Base-by-base conservation (phyloP, 495 filamentous ascomycete genomes). In the Aspergillus ostianus region DNA sequence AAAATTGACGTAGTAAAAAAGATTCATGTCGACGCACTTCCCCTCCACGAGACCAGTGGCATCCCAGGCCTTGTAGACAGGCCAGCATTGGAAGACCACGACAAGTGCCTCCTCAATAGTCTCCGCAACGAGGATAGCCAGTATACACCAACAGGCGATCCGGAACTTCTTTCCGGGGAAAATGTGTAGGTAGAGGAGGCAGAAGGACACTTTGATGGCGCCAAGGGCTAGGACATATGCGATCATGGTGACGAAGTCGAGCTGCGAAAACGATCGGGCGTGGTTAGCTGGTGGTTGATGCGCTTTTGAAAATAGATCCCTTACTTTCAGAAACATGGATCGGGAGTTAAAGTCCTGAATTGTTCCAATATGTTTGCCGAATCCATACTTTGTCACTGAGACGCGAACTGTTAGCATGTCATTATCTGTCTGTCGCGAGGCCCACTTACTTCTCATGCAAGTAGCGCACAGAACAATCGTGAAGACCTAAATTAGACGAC, bases 201-300 rank as follows among this genome's bases (percentile, higher is more conserved):
- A 65, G 47, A 68, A 68, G n/a, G 66, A 68, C 6, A 65, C 51
- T 27, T 68, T 68, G 52, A 68, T 65, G 19, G 65, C 50, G 13
- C 65, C 59, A 13, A 67, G 56, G 20, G 62, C 56, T 44, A 62
- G 47, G 45, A 67, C 52, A 36, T 67, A 67, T 32, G 62, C 45
- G 47, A 67, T 27, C 51, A 57, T 58, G n/a, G 65, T 58, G 36
- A 64, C 65, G 30, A 64, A 67, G 53, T 67, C 57, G 29, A 64
- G 62, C 65, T 67, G 45, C 4, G 47, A 50, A 47, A 3, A 8
- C 4, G 9, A 15, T 51, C 20, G 21, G 32, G 3, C 10, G 48
- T 19, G 6, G 18, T 56, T 29, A 47, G 58, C 23, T 13, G 36
- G 36, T 17, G 36, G 10, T 1, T 12, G 10, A n/a, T 15, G 27